Evolutionary conservation across 495 filamentous ascomycete species (phyloP).

Genomic region (Neurospora discreta): DNA sequence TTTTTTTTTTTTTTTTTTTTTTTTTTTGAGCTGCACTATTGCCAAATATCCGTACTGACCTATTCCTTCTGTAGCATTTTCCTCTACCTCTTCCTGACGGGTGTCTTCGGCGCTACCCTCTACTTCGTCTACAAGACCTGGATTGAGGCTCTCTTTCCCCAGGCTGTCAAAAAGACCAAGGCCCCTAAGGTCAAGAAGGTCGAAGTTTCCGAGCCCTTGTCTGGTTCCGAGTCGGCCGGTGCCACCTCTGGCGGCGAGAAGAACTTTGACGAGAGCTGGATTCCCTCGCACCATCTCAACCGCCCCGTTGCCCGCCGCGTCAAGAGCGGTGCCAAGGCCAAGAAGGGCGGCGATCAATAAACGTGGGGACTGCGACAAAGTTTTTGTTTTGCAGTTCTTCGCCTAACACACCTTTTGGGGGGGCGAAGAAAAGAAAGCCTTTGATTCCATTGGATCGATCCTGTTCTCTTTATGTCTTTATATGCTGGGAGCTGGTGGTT

Average conservation of each 20-base stretch:
- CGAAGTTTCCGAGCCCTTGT: conserved; percentile 42
- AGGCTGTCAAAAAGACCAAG: conserved; percentile 57
- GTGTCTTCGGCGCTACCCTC: conserved; percentile 61
- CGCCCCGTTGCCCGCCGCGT: conserved; percentile 70
- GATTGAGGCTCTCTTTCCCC: conserved; percentile 92
- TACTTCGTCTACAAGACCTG: conserved; percentile 99
- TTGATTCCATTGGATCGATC: neutral
- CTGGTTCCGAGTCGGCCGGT: conserved; percentile 61
- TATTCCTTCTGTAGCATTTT: conserved; percentile 57
- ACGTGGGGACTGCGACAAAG: neutral
- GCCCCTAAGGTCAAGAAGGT: conserved; percentile 50
- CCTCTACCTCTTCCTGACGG: conserved; percentile 86
- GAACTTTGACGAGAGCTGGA: conserved; percentile 92
- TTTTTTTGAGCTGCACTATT: neutral
- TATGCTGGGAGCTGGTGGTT: neutral
- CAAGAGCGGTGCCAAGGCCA: conserved; percentile 57
- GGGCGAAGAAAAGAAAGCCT: too few species aligned
- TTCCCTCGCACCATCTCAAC: conserved; percentile 84
- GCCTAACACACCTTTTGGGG: neutral
- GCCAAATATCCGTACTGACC: conserved; percentile 1
- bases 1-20: too few species aligned
- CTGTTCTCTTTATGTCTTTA: neutral
- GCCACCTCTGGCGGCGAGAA: conserved; percentile 52
- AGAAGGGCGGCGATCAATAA: conserved; percentile 17
- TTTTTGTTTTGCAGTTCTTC: conserved; percentile 1